A percentile compares a stretch with the other conserved stretches of the same genome.
Evolutionary conservation across 2,329 filamentous ascomycete species (phyloP).

Genomic region (Lachnellula occidentalis): DNA sequence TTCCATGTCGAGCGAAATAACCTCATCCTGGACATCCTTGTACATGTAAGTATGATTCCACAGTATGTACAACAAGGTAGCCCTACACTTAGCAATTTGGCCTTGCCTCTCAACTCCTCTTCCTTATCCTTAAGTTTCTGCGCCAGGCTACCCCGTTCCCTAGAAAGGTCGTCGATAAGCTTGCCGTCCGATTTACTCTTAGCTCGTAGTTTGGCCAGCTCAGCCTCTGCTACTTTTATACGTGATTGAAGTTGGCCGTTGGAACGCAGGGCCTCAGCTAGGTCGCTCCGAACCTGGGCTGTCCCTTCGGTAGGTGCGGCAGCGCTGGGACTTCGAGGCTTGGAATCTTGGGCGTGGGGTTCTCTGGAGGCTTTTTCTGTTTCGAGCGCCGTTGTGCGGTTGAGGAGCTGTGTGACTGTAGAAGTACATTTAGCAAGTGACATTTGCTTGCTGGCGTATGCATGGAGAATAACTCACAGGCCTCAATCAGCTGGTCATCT

Average conservation of each 20-base stretch:
- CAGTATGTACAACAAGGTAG: conserved; percentile 4
- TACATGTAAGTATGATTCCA: conserved; percentile 10
- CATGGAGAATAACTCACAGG: conserved; percentile 54
- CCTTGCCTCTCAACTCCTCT: conserved; percentile 79
- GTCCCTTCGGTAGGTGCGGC: conserved; percentile 27
- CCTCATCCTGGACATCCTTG: conserved; percentile 84
- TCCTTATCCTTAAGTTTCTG: conserved; percentile 72
- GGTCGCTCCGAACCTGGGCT: conserved; percentile 58
- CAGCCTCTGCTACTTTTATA: conserved; percentile 55
- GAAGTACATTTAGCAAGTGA: conserved; percentile 8
- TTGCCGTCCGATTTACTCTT: conserved; percentile 55
- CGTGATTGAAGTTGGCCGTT: conserved; percentile 62
- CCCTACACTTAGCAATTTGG: conserved; percentile 69
- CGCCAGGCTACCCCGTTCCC: conserved; percentile 56
- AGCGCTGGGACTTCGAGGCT: conserved; percentile 24
- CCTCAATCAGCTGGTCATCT: conserved; percentile 65
- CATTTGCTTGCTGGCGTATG: neutral
- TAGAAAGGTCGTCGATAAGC: conserved; percentile 55
- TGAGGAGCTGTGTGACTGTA: conserved; percentile 60
- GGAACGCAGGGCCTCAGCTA: conserved; percentile 71
- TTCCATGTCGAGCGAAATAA: conserved; percentile 81
- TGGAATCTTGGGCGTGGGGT: conserved; percentile 25
- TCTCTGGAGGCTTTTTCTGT: conserved; percentile 45
- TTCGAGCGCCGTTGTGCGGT: conserved; percentile 60
- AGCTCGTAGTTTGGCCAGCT: conserved; percentile 58